phyloP scores from a whole-genome alignment of 2,329 filamentous ascomycete species.

The Trichoderma endophyticum region DNA sequence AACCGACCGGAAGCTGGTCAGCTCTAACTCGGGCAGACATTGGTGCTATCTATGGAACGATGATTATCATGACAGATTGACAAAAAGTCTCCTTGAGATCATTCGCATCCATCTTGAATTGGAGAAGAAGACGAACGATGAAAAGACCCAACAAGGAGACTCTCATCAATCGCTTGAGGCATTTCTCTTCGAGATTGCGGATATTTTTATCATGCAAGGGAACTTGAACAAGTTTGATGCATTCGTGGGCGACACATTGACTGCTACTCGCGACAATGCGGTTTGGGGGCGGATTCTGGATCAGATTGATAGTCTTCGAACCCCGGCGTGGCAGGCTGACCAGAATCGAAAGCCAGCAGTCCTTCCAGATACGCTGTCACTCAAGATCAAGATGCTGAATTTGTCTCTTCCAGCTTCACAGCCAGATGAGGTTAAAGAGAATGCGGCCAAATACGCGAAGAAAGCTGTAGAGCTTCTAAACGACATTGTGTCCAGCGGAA shows the following conservation, averaged over 20 bases:
- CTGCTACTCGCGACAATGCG: neutral
- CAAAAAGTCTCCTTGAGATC: neutral
- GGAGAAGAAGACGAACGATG: neutral
- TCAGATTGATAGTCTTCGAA: neutral
- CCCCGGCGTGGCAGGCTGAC: constrained; percentile 12
- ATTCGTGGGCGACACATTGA: neutral
- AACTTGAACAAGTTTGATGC: neutral
- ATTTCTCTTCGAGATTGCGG: neutral
- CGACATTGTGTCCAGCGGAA: neutral
- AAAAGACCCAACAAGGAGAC: neutral
- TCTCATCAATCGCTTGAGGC: neutral
- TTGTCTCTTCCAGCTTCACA: neutral
- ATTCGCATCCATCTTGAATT: neutral
- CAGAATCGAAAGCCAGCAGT: neutral
- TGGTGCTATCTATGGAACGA: constrained; percentile 30
- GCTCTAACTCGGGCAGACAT: constrained; percentile 30
- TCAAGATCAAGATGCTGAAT: constrained; percentile 7
- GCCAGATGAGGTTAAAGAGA: neutral
- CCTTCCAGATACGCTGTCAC: neutral
- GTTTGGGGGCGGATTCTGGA: neutral
- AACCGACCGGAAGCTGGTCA: constrained; percentile 24
- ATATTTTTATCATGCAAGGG: neutral
- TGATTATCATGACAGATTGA: neutral
- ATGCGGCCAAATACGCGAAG: neutral
- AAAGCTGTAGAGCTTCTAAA: neutral